These are phyloP conservation scores for Chaetomiaceae sp. DNA, from an alignment of 2,329 filamentous ascomycete genomes.

Conservation along the genomic window DNA sequence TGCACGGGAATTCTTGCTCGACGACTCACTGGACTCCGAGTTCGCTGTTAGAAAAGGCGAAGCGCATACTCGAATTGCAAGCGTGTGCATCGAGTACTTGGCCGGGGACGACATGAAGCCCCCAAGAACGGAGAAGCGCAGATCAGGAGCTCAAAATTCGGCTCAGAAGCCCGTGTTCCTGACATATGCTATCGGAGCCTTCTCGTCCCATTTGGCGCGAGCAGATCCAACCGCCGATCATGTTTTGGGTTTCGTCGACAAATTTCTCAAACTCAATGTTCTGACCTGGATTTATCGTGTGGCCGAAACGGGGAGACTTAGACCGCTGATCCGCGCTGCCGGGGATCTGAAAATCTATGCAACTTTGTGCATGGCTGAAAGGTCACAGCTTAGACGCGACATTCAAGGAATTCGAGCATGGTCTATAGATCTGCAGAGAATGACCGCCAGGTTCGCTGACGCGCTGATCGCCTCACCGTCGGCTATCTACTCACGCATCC, in stretches of 20 bases:
- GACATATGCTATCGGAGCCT: conserved; percentile 26
- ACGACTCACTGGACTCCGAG: conserved; percentile 22
- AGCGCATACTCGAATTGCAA: conserved; percentile 29
- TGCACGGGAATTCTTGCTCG: conserved; percentile 28
- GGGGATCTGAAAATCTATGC: conserved; percentile 19
- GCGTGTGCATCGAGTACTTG: conserved; percentile 29
- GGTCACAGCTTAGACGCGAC: conserved; percentile 18
- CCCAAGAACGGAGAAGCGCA: conserved; percentile 21
- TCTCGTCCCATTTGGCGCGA: conserved; percentile 23
- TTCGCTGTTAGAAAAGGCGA: conserved; percentile 25
- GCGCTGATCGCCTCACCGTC: conserved; percentile 26
- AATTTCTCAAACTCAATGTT: conserved; percentile 29
- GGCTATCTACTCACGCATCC: conserved; percentile 29
- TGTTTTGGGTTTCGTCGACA: conserved; percentile 22
- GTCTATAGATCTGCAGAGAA: conserved; percentile 28
- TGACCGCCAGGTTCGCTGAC: conserved; percentile 28
- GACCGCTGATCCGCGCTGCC: conserved; percentile 9
- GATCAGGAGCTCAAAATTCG: neutral
- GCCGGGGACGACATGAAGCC: conserved; percentile 30
- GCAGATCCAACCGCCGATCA: conserved; percentile 20
- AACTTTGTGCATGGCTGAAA: conserved; percentile 15
- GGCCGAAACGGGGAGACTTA: neutral
- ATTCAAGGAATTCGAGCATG: conserved; percentile 24
- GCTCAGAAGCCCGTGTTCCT: conserved; percentile 11
- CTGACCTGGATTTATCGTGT: conserved; percentile 31